Percentiles rank a stretch among this genome's conserved stretches.
phyloP scores from a whole-genome alignment of 1,139 yeast genomes.

The Dujonia santamariae region DNA sequence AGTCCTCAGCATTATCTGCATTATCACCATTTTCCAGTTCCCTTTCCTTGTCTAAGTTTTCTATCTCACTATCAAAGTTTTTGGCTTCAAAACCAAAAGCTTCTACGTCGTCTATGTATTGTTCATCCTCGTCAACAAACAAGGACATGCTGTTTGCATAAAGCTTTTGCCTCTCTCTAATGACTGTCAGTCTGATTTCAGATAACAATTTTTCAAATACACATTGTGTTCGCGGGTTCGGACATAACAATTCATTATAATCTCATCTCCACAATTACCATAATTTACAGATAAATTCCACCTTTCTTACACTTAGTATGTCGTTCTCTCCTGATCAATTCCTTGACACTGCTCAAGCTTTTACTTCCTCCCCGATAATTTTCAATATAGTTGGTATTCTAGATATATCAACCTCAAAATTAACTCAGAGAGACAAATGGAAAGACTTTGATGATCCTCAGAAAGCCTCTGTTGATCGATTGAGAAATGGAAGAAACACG shows the following conservation, averaged over 20 bases:
- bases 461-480: slow-evolving; percentile 37
- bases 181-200: too few relatives aligned
- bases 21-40: neutral
- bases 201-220: too few relatives aligned
- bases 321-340: slow-evolving; percentile 18
- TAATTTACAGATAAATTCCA: neutral
- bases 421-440: slow-evolving; percentile 41
- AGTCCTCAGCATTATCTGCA: neutral
- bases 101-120: neutral
- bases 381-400: slow-evolving; percentile 33
- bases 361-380: slow-evolving; percentile 16
- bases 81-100: too few relatives aligned
- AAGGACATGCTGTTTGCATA: too few relatives aligned
- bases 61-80: too few relatives aligned
- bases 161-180: too few relatives aligned
- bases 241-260: too few relatives aligned
- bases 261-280: too few relatives aligned
- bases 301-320: too few relatives aligned
- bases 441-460: slow-evolving; percentile 36
- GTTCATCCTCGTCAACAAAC: slow-evolving; percentile 7
- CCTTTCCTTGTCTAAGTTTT: neutral
- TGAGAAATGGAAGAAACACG: slow-evolving; percentile 17
- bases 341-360: slow-evolving; percentile 10
- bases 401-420: slow-evolving; percentile 34
- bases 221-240: too few relatives aligned